These are phyloP conservation scores for Penicillium bovifimosum DNA, from an alignment of 495 filamentous ascomycete species.

Conservation along the genomic window DNA sequence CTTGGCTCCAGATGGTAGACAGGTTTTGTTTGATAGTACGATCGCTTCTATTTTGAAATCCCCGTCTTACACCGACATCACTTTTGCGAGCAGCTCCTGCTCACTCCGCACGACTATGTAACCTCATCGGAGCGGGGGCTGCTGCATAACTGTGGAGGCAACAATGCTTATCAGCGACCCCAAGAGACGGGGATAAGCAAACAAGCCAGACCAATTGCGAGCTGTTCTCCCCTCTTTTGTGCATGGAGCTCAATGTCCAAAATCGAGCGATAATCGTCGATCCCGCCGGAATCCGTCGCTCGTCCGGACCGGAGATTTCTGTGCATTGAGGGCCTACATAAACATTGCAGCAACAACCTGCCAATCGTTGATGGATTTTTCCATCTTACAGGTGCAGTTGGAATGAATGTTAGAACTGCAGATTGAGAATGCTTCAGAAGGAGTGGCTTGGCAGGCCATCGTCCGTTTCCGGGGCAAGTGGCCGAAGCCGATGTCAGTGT, in stretches of 20 bases:
- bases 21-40: too few species aligned
- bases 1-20: too few species aligned
- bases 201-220: not conserved
- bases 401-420: not conserved
- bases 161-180: not conserved
- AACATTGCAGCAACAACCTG: not conserved
- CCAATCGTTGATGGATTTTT: too few species aligned
- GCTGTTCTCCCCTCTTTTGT: not conserved
- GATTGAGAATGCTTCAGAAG: not conserved
- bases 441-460: not conserved
- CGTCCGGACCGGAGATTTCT: not conserved
- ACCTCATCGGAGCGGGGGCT: not conserved
- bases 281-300: conserved; percentile 8
- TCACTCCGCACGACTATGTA: not conserved
- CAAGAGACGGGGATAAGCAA: not conserved
- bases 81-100: not conserved
- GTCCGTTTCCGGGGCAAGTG: conserved; percentile 3
- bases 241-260: not conserved
- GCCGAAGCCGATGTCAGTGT: conserved; percentile 13
- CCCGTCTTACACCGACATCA: not conserved
- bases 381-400: not conserved
- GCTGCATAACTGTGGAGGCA: not conserved
- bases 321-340: not conserved
- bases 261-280: not conserved
- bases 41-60: too few species aligned